Percentiles rank a stretch among this genome's conserved stretches.
phyloP scores from a whole-genome alignment of 2,329 filamentous ascomycete genomes.

The Apiospora saccharicola region DNA sequence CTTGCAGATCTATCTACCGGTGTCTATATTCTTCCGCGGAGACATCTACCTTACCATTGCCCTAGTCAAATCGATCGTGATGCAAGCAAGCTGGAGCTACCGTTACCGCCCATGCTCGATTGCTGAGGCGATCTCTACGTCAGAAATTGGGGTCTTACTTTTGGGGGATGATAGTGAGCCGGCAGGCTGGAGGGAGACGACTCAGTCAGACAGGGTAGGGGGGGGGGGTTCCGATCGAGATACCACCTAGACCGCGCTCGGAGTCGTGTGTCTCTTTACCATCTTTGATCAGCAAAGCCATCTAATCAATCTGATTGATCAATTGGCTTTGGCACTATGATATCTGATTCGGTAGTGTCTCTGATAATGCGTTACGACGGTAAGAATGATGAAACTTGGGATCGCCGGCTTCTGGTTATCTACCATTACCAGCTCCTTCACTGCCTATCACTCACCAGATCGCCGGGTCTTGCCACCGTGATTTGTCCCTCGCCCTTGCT shows the following conservation, averaged over 20 bases:
- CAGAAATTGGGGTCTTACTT: slow-evolving; percentile 7
- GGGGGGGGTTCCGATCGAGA: slow-evolving; percentile 2
- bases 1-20: not conserved
- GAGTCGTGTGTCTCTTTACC: not conserved
- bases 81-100: slow-evolving; percentile 9
- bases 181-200: slow-evolving; percentile 3
- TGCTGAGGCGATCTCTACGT: slow-evolving; percentile 1
- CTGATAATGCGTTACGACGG: not conserved
- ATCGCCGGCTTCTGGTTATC: not conserved
- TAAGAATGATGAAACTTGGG: not conserved
- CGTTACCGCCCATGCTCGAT: not conserved
- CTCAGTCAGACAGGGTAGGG: not conserved
- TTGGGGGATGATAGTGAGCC: not conserved
- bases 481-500: not conserved
- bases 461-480: not conserved
- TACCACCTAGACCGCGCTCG: not conserved
- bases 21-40: not conserved
- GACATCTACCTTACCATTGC: not conserved
- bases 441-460: not conserved
- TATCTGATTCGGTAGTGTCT: not conserved
- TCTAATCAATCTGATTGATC: slow-evolving; percentile 14
- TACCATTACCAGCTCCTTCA: not conserved
- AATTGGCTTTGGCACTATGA: slow-evolving; percentile 5
- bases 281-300: not conserved
- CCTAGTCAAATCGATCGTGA: not conserved